A percentile compares a stretch with the other conserved stretches of the same genome.
These are phyloP conservation scores for Cornus florida DNA, from an alignment of 148 eudicot species.

Conservation along the genomic window DNA sequence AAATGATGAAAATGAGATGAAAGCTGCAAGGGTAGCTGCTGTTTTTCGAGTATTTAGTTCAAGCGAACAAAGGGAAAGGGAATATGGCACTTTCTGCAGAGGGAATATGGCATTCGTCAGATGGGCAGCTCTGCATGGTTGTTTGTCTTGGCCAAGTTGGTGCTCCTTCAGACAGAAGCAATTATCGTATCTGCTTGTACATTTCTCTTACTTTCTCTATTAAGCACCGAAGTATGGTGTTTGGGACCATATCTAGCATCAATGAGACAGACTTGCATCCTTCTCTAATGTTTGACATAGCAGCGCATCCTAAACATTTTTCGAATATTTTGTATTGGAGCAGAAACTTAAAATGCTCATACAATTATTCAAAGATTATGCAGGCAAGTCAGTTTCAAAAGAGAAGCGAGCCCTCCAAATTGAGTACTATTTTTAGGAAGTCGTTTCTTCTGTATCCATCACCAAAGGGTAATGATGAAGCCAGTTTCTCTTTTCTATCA, in stretches of 20 bases:
- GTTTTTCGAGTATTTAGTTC: slow-evolving; percentile 14
- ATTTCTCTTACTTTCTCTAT: slow-evolving; percentile 20
- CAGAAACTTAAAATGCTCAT: not conserved
- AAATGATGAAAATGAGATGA: not conserved
- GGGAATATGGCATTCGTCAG: slow-evolving; percentile 28
- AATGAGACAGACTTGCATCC: not conserved
- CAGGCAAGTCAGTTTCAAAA: not conserved
- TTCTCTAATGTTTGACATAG: not conserved
- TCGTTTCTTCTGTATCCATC: not conserved
- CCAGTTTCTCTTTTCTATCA: not conserved
- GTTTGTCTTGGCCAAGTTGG: slow-evolving; percentile 20
- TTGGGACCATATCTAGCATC: slow-evolving; percentile 19
- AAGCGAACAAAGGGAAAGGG: not conserved
- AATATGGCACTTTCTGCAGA: slow-evolving; percentile 25
- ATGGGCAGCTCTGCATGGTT: slow-evolving; percentile 24
- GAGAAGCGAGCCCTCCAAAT: not conserved
- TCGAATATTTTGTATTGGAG: not conserved
- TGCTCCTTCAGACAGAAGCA: not conserved
- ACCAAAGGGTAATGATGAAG: not conserved
- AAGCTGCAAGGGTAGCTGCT: slow-evolving; percentile 17
- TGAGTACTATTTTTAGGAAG: not conserved
- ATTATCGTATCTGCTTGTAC: slow-evolving; percentile 19
- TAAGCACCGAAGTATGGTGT: slow-evolving; percentile 22
- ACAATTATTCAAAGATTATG: slow-evolving; percentile 2
- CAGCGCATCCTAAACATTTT: not conserved